Evolutionary conservation across 306 rosid species (phyloP), one percentile per base, ranked within the genome.

Genomic region (Luffa aegyptiaca): DNA sequence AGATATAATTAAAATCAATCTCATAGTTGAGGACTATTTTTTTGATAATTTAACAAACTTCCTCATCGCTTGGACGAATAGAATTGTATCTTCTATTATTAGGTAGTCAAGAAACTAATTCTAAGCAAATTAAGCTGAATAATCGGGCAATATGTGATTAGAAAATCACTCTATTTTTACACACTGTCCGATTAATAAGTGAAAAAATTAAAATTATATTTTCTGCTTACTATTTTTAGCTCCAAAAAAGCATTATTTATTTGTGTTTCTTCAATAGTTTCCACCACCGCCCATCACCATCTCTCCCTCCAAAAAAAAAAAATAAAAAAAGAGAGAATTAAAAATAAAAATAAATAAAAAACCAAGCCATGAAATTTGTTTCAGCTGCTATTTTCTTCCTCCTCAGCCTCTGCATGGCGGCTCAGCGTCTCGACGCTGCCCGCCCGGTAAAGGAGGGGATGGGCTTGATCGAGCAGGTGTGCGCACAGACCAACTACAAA

Each of bases 311-410:
- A 7, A 12, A 20, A 39, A 21, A 0, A 41, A 53, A 5, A 16
- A 37, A 18, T 16, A n/a, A 12, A 5, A 51, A 39, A 13, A 0
- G 13, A 31, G 14, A 36, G 5, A 33, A 6, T 26, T 1, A 18
- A 42, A 41, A 13, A 65, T 0, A 37, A 6, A 2, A 6, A 6
- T 3, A 65, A 39, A 44, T 36, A 45, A 37, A 42, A 2, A 0
- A 10, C 11, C 2, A 17, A 18, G 39, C 5, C 73, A 86, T 91
- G 98, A 85, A 81, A 75, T 37, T 64, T 45, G 6, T 74, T 13
- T 16, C 59, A 57, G 37, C 61, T 17, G 37, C 61, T 17, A 56
- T 64, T 4, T 37, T 36, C 26, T 13, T 86, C 44, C 57, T 83
- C 62, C 58, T 89, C 52, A 79, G 66, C 77, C 31, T 48, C 49